Percentiles rank a stretch among this genome's conserved stretches.
phyloP scores from a whole-genome alignment of 2,329 filamentous ascomycete species.

The Pseudocercospora pini-densiflorae region DNA sequence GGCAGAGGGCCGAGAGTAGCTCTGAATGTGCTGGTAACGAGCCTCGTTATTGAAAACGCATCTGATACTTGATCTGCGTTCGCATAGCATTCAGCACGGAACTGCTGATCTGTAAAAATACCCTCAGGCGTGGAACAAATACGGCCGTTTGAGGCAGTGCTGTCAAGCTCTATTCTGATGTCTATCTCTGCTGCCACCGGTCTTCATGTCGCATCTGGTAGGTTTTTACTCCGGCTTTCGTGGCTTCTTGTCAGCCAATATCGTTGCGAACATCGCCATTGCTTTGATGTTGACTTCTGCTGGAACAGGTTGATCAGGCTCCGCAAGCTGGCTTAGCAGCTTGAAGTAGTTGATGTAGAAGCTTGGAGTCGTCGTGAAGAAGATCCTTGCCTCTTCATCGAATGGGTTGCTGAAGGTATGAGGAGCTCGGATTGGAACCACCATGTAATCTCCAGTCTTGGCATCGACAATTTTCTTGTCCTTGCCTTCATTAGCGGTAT shows the following conservation, averaged over 20 bases:
- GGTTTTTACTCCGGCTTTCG: constrained; percentile 31
- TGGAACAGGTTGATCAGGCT: constrained; percentile 52
- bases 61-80: too few relatives aligned
- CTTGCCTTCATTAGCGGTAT: constrained; percentile 33
- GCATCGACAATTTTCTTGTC: constrained; percentile 52
- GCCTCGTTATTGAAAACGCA: too few relatives aligned
- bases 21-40: too few relatives aligned
- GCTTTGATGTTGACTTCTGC: constrained; percentile 55
- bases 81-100: too few relatives aligned
- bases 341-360: constrained; percentile 65
- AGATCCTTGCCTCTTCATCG: constrained; percentile 58
- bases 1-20: too few relatives aligned
- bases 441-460: constrained; percentile 58
- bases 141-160: neutral
- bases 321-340: constrained; percentile 52
- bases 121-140: neutral
- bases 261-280: constrained; percentile 57
- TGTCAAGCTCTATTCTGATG: neutral
- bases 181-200: neutral
- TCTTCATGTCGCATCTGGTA: neutral
- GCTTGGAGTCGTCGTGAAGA: constrained; percentile 62
- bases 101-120: neutral
- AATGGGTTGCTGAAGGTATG: constrained; percentile 63
- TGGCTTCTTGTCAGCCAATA: constrained; percentile 49
- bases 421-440: constrained; percentile 59